These are phyloP conservation scores for Aspergillus japonicus DNA, from an alignment of 2,329 filamentous ascomycete genomes.

Conservation along the genomic window DNA sequence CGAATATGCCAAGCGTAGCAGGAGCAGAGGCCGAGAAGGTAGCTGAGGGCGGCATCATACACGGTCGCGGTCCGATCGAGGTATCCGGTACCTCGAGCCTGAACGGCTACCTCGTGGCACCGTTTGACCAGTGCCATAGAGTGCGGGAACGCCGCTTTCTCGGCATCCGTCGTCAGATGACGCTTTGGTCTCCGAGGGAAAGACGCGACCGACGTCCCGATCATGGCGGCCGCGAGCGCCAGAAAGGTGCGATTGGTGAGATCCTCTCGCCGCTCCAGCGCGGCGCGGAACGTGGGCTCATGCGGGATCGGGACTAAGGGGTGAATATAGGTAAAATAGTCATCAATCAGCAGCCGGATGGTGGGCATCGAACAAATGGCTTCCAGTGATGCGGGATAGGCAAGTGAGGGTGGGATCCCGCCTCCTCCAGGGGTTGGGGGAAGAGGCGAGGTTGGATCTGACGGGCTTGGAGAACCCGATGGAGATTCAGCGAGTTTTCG, in stretches of 20 bases:
- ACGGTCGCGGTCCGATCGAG: constrained; percentile 44
- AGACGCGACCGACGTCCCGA: constrained; percentile 45
- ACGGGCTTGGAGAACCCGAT: constrained; percentile 40
- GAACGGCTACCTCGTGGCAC: constrained; percentile 45
- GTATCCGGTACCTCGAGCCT: constrained; percentile 46
- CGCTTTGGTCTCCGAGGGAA: constrained; percentile 46
- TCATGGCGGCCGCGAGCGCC: constrained; percentile 47
- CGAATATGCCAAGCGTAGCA: constrained; percentile 42
- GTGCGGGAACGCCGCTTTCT: constrained; percentile 41
- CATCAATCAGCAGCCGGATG: constrained; percentile 43
- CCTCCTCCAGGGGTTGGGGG: constrained; percentile 27
- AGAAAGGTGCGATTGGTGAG: constrained; percentile 43
- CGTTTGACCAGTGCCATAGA: constrained; percentile 44
- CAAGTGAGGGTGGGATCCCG: constrained; percentile 34
- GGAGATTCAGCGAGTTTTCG: constrained; percentile 48
- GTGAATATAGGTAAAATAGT: constrained; percentile 51
- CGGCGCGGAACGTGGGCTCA: constrained; percentile 47
- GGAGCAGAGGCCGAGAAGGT: constrained; percentile 43
- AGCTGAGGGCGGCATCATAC: constrained; percentile 47
- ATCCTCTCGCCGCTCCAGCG: constrained; percentile 46
- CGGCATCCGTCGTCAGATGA: constrained; percentile 39
- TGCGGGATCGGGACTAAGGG: constrained; percentile 48
- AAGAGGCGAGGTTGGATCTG: constrained; percentile 43
- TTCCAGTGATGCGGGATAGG: constrained; percentile 50
- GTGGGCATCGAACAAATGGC: constrained; percentile 46